Percentiles rank a stretch among this genome's conserved stretches.
Evolutionary conservation across 768 basidiomycete genomes (phyloP).

Genomic region (Cantharellus cinnabarinus): DNA sequence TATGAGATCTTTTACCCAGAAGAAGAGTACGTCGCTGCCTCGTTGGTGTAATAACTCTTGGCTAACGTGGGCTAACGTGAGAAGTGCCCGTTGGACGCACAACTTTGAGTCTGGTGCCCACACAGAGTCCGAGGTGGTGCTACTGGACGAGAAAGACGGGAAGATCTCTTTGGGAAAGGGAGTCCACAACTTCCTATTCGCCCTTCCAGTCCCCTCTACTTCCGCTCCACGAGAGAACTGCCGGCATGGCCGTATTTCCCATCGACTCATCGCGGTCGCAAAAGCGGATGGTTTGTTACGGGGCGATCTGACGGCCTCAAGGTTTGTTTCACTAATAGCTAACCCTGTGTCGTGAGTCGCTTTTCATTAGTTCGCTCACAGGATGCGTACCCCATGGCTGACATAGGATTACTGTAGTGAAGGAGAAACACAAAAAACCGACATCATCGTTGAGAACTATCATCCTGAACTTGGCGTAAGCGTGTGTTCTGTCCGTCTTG

Average conservation of each 20-base stretch:
- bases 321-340: neutral
- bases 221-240: conserved; percentile 10
- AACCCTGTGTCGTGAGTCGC: neutral
- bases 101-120: neutral
- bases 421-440: conserved; percentile 4
- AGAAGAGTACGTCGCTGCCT: too few species aligned
- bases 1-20: too few species aligned
- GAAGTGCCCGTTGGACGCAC: neutral
- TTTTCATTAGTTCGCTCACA: neutral
- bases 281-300: neutral
- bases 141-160: neutral
- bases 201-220: conserved; percentile 8
- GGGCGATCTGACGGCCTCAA: neutral
- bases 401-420: conserved; percentile 1
- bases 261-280: conserved; percentile 1
- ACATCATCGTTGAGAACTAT: neutral
- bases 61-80: too few species aligned
- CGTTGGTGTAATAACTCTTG: too few species aligned
- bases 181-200: conserved; percentile 2
- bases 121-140: neutral
- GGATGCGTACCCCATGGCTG: neutral
- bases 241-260: conserved; percentile 8
- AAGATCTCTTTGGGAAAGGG: neutral
- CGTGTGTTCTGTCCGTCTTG: neutral
- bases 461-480: neutral